These are phyloP conservation scores for Globisporangium emineosum DNA, from an alignment of 352 stramenopile species.

Conservation along the genomic window DNA sequence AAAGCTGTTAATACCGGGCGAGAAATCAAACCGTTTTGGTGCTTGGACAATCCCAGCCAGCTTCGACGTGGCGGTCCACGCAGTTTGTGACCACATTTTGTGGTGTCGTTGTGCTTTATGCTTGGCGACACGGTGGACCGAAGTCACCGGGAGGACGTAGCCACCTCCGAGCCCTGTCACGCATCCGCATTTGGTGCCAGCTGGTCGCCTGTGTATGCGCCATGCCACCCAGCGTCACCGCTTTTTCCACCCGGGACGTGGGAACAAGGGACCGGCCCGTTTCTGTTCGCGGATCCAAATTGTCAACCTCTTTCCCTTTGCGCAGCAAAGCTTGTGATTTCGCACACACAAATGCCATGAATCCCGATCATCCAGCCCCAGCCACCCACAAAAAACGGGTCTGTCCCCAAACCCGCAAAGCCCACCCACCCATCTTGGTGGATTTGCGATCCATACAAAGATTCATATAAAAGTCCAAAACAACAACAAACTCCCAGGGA, in stretches of 20 bases:
- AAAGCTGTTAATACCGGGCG: not conserved
- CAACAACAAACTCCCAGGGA: not conserved
- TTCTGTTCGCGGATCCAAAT: constrained; percentile 3
- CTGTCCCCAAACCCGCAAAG: not conserved
- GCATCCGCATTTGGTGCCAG: not conserved
- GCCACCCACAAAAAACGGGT: constrained; percentile 6
- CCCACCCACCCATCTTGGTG: constrained; percentile 4
- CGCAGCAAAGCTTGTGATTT: no score
- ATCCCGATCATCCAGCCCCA: not conserved
- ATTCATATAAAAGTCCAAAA: constrained; percentile 2
- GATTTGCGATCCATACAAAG: not conserved
- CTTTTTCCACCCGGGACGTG: not conserved
- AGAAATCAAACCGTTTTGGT: not conserved
- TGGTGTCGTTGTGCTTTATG: not conserved
- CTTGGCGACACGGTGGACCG: constrained; percentile 7
- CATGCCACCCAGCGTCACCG: constrained; percentile 14
- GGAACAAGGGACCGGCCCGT: not conserved
- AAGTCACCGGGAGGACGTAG: constrained; percentile 3
- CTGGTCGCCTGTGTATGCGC: constrained; percentile 11
- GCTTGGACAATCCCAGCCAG: not conserved
- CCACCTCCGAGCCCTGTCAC: constrained; percentile 3
- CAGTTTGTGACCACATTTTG: no score
- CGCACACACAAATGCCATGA: no score
- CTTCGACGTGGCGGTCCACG: not conserved
- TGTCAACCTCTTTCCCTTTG: constrained; percentile 1